These are phyloP conservation scores for Saitozyma podzolica DNA, from an alignment of 768 basidiomycete species.

Conservation along the genomic window DNA sequence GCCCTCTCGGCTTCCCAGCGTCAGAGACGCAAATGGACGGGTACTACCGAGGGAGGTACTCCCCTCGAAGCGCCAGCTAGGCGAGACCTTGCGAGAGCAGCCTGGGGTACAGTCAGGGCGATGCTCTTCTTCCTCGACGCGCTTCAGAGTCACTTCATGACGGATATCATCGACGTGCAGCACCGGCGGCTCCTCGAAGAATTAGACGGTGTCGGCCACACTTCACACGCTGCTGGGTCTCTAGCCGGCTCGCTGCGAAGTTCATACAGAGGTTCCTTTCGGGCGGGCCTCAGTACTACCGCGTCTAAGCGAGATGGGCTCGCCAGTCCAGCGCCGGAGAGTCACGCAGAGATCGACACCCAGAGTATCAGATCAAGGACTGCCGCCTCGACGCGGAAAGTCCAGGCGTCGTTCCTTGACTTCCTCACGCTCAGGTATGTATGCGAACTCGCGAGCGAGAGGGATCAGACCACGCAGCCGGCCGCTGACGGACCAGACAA, in stretches of 20 bases:
- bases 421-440: slow-evolving; percentile 68
- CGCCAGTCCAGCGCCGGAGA: too few species aligned
- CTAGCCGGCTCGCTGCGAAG: too few species aligned
- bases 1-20: slow-evolving; percentile 82
- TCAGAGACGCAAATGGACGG: slow-evolving; percentile 79
- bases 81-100: slow-evolving; percentile 67
- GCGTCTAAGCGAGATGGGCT: too few species aligned
- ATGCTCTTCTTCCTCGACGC: slow-evolving; percentile 92
- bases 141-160: slow-evolving; percentile 80
- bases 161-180: slow-evolving; percentile 83
- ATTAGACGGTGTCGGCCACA: slow-evolving; percentile 14
- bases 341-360: slow-evolving; percentile 11
- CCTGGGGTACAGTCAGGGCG: slow-evolving; percentile 82
- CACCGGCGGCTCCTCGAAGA: slow-evolving; percentile 69
- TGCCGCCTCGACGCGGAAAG: slow-evolving; percentile 25
- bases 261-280: too few species aligned
- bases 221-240: too few species aligned
- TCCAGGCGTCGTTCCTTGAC: slow-evolving; percentile 60
- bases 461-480: neutral
- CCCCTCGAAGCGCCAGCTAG: slow-evolving; percentile 65
- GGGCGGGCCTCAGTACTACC: too few species aligned
- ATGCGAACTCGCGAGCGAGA: neutral
- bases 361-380: slow-evolving; percentile 19
- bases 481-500: slow-evolving; percentile 54
- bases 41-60: slow-evolving; percentile 81